A percentile compares a stretch with the other conserved stretches of the same genome.
Conservation (phyloP, 176 grass and related monocot genomes). For the Oryza officinalis region DNA sequence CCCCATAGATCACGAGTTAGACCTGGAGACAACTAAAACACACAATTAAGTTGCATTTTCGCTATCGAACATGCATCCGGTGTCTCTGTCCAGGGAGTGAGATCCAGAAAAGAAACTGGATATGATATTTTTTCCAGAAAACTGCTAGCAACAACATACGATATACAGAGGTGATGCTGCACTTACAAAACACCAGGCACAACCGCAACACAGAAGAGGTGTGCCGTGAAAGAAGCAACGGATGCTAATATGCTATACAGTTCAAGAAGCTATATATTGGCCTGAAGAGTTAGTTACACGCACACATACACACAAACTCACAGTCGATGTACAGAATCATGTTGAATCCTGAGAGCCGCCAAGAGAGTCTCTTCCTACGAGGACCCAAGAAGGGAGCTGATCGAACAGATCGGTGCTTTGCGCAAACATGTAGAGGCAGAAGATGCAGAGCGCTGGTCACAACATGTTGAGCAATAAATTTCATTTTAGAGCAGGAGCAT, state of each 20-base stretch:
- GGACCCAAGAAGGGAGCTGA: constrained; percentile 45
- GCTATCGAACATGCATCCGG: too few relatives aligned
- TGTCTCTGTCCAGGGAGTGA: neutral
- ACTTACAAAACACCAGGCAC: neutral
- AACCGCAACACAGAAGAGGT: neutral
- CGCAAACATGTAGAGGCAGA: constrained; percentile 80
- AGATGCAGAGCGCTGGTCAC: constrained; percentile 62
- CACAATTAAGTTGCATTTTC: too few relatives aligned
- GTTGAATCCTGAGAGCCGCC: constrained; percentile 40
- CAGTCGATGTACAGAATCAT: constrained; percentile 28
- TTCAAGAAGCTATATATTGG: constrained; percentile 3
- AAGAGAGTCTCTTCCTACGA: constrained; percentile 55
- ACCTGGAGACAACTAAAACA: too few relatives aligned
- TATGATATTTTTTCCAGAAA: neutral
- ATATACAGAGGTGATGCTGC: neutral
- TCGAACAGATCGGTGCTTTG: constrained; percentile 65
- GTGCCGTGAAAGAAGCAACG: neutral
- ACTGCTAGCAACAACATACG: neutral
- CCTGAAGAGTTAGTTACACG: neutral
- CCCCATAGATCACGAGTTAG: too few relatives aligned
- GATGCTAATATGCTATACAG: neutral
- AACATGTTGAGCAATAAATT: neutral
- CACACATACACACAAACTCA: neutral
- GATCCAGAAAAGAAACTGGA: neutral
- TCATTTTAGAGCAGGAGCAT: neutral